phyloP scores from a whole-genome alignment of 257 asterid species.

The Jasminum sambac region DNA sequence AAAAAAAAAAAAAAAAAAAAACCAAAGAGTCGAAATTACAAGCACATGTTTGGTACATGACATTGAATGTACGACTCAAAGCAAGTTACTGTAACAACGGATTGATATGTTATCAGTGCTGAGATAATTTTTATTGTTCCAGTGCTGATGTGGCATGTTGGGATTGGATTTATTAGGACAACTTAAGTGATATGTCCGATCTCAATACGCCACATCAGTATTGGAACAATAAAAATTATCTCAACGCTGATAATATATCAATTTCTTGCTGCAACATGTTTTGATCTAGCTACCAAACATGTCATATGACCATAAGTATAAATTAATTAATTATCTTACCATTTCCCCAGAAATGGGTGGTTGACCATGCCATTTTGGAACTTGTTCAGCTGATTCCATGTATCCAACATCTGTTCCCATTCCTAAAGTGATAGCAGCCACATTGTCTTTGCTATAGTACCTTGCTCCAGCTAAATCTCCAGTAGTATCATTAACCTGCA shows the following conservation, averaged over 20 bases:
- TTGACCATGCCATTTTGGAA: slow-evolving; percentile 32
- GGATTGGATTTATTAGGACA: no score
- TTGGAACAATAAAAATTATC: no score
- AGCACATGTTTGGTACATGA: not conserved
- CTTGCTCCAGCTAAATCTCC: slow-evolving; percentile 86
- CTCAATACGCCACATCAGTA: no score
- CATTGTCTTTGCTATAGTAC: slow-evolving; percentile 64
- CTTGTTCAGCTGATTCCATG: slow-evolving; percentile 43
- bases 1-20: not conserved
- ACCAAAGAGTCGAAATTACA: not conserved
- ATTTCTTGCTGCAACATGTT: no score
- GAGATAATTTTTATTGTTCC: no score
- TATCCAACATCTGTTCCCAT: slow-evolving; percentile 69
- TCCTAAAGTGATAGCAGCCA: slow-evolving; percentile 70
- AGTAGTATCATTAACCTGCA: slow-evolving; percentile 64
- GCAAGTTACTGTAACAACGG: no score
- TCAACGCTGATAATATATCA: no score
- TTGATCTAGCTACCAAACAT: not conserved
- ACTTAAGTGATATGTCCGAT: no score
- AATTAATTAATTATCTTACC: slow-evolving; percentile 23
- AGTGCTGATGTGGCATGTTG: no score
- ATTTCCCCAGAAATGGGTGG: slow-evolving; percentile 48
- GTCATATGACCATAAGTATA: not conserved
- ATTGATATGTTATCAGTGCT: no score
- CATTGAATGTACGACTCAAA: not conserved